A percentile compares a stretch with the other conserved stretches of the same genome.
Conservation (phyloP, 805 yeast genomes). For the Metschnikowia lunata region DNA sequence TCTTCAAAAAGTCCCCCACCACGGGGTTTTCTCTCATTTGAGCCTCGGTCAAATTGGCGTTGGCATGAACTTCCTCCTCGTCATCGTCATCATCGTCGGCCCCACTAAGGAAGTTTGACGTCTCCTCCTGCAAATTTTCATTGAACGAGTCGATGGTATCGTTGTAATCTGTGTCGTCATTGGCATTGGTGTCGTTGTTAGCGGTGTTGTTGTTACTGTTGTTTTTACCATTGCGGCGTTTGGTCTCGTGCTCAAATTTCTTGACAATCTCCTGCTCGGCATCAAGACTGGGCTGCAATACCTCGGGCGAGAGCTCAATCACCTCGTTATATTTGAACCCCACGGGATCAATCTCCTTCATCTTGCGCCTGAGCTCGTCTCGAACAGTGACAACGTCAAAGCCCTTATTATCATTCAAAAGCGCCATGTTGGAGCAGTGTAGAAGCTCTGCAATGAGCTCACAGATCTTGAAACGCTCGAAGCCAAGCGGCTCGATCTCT, state of each 20-base stretch:
- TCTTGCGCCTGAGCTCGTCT: constrained; percentile 34
- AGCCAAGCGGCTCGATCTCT: constrained; percentile 39
- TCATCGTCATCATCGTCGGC: constrained; percentile 25
- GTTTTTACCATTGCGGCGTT: constrained; percentile 10
- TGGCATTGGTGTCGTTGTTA: not conserved
- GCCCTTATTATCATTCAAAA: constrained; percentile 42
- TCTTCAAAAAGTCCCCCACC: constrained; percentile 41
- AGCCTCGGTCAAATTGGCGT: constrained; percentile 41
- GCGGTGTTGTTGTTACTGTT: constrained; percentile 25
- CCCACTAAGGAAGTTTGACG: constrained; percentile 13
- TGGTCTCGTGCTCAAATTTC: constrained; percentile 15
- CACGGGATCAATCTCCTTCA: constrained; percentile 41
- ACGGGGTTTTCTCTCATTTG: constrained; percentile 41
- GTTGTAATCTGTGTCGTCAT: constrained; percentile 17
- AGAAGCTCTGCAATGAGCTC: constrained; percentile 44
- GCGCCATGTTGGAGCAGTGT: constrained; percentile 46
- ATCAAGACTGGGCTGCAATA: constrained; percentile 14
- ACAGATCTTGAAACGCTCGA: constrained; percentile 44
- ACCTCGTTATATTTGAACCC: constrained; percentile 45
- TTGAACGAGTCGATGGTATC: constrained; percentile 39
- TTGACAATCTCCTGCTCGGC: constrained; percentile 17
- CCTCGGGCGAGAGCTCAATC: constrained; percentile 30
- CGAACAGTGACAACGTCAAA: constrained; percentile 37
- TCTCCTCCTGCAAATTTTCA: constrained; percentile 22
- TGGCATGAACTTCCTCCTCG: constrained; percentile 41